Conservation (phyloP, 257 asterid species). For the Striga asiatica region DNA sequence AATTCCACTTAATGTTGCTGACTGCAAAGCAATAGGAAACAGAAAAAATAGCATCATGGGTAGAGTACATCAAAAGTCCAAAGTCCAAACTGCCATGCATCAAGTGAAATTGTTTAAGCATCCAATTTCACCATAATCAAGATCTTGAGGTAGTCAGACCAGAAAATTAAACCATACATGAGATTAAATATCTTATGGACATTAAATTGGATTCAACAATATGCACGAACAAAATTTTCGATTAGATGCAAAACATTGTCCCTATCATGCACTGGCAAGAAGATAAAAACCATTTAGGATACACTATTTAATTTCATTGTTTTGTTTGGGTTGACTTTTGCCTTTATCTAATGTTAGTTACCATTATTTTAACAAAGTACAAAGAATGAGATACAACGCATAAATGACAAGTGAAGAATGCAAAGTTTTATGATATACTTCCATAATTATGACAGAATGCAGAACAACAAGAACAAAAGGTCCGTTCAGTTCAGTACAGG, state of each 20-base stretch:
- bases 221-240: no score
- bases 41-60: conserved; percentile 14
- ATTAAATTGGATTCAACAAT: background rate
- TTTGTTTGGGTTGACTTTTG: background rate
- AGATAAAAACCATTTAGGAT: background rate
- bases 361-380: background rate
- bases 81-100: background rate
- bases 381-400: background rate
- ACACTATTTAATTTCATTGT: background rate
- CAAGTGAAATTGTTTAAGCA: background rate
- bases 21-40: conserved; percentile 44
- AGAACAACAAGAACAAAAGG: background rate
- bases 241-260: background rate
- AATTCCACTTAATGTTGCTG: conserved; percentile 59
- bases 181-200: background rate
- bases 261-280: background rate
- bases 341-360: background rate
- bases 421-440: background rate
- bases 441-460: background rate
- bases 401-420: background rate
- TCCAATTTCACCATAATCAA: background rate
- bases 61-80: background rate
- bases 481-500: background rate
- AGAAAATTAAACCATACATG: background rate
- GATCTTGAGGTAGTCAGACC: background rate